These are phyloP conservation scores for Trichoderma koningiopsis DNA, from an alignment of 2,329 filamentous ascomycete genomes.

Conservation along the genomic window DNA sequence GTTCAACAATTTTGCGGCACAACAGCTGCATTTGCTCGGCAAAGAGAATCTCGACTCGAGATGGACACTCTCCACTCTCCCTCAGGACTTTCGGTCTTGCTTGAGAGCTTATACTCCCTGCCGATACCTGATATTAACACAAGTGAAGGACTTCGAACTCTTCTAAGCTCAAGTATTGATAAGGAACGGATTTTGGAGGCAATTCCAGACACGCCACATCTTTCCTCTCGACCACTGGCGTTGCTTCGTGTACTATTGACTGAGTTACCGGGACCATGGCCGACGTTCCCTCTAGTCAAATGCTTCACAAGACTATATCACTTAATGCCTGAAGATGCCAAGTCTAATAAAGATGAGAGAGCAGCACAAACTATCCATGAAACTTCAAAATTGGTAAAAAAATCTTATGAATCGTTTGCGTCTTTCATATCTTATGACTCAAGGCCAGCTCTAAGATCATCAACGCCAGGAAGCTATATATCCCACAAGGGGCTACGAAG, in stretches of 20 bases:
- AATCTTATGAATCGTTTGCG: slow-evolving; percentile 43
- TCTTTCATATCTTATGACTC: slow-evolving; percentile 38
- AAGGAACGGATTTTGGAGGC: slow-evolving; percentile 31
- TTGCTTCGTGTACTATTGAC: slow-evolving; percentile 33
- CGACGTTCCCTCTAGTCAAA: slow-evolving; percentile 36
- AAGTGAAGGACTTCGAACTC: slow-evolving; percentile 23
- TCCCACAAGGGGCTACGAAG: slow-evolving; percentile 37
- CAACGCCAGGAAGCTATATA: slow-evolving; percentile 34
- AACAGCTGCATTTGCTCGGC: not conserved
- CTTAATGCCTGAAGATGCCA: slow-evolving; percentile 41
- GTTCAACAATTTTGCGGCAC: not conserved
- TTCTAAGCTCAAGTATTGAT: slow-evolving; percentile 24
- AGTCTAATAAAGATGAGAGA: slow-evolving; percentile 32
- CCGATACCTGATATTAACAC: slow-evolving; percentile 29
- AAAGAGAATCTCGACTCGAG: not conserved
- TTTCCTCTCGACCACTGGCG: slow-evolving; percentile 34
- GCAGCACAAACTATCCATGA: slow-evolving; percentile 29
- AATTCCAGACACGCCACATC: slow-evolving; percentile 29
- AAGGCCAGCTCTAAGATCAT: slow-evolving; percentile 36
- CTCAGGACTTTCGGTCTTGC: slow-evolving; percentile 25
- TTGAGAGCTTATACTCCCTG: slow-evolving; percentile 30
- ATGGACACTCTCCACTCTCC: slow-evolving; percentile 25
- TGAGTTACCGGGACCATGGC: slow-evolving; percentile 36
- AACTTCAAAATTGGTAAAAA: slow-evolving; percentile 34
- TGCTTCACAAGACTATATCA: slow-evolving; percentile 42